phyloP scores from a whole-genome alignment of 1,284 basidiomycete genomes.

The Athelia psychrophila region DNA sequence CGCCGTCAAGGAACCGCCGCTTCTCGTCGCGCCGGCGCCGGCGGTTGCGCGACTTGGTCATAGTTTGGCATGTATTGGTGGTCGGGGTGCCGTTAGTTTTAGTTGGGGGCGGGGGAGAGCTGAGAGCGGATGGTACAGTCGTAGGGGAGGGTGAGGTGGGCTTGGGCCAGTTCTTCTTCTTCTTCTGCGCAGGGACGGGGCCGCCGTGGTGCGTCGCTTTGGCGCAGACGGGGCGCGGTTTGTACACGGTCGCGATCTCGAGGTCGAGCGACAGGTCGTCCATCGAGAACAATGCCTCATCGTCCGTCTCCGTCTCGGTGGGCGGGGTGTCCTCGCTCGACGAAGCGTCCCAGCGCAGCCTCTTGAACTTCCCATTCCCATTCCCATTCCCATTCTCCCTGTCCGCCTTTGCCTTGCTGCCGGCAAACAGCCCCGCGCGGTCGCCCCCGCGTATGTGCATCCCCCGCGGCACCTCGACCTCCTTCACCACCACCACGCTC shows the following conservation, averaged over 20 bases:
- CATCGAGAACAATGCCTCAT: too few species aligned
- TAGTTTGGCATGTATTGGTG: too few species aligned
- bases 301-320: conserved; percentile 19
- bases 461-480: conserved; percentile 54
- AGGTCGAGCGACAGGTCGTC: conserved; percentile 37
- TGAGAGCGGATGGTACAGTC: too few species aligned
- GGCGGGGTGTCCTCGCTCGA: neutral
- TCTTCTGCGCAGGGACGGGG: conserved; percentile 13
- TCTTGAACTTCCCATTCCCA: too few species aligned
- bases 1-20: too few species aligned
- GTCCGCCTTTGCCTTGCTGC: conserved; percentile 23
- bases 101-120: too few species aligned
- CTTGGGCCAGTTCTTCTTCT: conserved; percentile 23
- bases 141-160: too few species aligned
- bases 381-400: conserved; percentile 23
- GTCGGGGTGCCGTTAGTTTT: too few species aligned
- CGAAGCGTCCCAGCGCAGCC: too few species aligned
- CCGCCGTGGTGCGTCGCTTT: neutral
- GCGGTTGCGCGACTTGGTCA: conserved; percentile 29
- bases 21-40: conserved; percentile 43
- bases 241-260: conserved; percentile 68
- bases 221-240: conserved; percentile 60
- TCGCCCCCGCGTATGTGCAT: conserved; percentile 2
- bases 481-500: conserved; percentile 83
- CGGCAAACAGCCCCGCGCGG: conserved; percentile 10